Conservation (phyloP, 2,329 filamentous ascomycete genomes). For the Neofusicoccum kwambonambiense region DNA sequence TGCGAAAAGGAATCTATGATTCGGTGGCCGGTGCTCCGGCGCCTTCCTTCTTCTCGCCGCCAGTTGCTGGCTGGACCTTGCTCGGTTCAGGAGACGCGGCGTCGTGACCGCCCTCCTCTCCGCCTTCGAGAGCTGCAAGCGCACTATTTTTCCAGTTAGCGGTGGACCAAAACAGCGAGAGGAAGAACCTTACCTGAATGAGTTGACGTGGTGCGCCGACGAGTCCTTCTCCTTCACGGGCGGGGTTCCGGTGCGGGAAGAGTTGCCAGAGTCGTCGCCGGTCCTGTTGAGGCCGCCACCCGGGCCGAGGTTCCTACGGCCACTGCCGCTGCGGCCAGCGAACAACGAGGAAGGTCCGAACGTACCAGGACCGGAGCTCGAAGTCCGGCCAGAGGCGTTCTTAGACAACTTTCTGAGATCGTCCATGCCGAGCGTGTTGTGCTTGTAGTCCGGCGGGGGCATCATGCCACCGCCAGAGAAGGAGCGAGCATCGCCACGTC, state of each 20-base stretch:
- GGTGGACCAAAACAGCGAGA: neutral
- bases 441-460: slow-evolving; percentile 66
- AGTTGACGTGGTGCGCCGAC: slow-evolving; percentile 71
- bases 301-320: slow-evolving; percentile 72
- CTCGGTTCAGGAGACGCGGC: slow-evolving; percentile 22
- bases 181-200: slow-evolving; percentile 74
- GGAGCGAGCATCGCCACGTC: slow-evolving; percentile 83
- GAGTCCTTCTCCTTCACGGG: slow-evolving; percentile 63
- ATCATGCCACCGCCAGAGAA: slow-evolving; percentile 72
- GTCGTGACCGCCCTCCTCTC: slow-evolving; percentile 55
- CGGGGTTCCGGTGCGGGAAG: slow-evolving; percentile 86
- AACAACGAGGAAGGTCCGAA: slow-evolving; percentile 88
- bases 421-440: slow-evolving; percentile 85
- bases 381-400: slow-evolving; percentile 58
- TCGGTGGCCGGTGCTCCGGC: slow-evolving; percentile 34
- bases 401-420: slow-evolving; percentile 78
- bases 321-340: slow-evolving; percentile 85
- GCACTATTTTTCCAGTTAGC: slow-evolving; percentile 43
- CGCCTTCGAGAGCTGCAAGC: slow-evolving; percentile 50
- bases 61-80: slow-evolving; percentile 26
- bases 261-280: slow-evolving; percentile 81
- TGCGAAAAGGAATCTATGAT: slow-evolving; percentile 26
- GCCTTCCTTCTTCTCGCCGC: slow-evolving; percentile 20
- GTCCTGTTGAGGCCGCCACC: slow-evolving; percentile 66
- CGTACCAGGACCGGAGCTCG: slow-evolving; percentile 54